phyloP scores from a whole-genome alignment of 129 eudicot genomes.

The Pseudognaphalium luteoalbum region DNA sequence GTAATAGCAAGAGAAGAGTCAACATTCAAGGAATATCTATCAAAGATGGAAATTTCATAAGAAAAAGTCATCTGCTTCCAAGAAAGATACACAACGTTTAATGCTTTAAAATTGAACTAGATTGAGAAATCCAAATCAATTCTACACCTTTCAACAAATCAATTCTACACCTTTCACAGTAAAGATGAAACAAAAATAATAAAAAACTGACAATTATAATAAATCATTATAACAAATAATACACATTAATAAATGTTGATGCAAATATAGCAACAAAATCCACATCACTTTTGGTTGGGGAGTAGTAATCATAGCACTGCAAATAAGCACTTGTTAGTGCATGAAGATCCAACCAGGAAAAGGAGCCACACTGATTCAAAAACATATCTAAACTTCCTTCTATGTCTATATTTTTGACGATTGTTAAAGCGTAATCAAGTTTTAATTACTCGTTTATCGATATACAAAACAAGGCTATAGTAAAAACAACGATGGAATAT shows the following conservation, averaged over 20 bases:
- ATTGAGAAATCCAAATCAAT: conserved; percentile 8
- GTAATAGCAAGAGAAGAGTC: conserved; percentile 15
- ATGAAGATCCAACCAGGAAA: conserved; percentile 6
- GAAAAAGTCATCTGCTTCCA: not conserved
- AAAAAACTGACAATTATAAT: not conserved
- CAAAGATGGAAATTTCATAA: conserved; percentile 3
- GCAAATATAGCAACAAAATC: conserved; percentile 30
- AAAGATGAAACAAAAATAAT: too few species aligned
- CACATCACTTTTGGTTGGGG: not conserved
- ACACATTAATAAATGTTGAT: conserved; percentile 7
- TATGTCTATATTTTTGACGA: conserved; percentile 1
- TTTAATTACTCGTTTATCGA: conserved; percentile 1
- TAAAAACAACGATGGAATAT: not conserved
- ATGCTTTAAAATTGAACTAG: not conserved
- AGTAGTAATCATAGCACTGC: not conserved
- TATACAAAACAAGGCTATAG: not conserved
- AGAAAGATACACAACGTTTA: not conserved
- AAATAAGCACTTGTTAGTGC: not conserved
- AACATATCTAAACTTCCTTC: conserved; percentile 26
- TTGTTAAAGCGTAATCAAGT: conserved; percentile 5
- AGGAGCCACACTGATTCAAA: conserved; percentile 17
- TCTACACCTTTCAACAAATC: not conserved
- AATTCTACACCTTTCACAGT: not conserved
- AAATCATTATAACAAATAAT: conserved; percentile 15
- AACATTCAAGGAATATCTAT: conserved; percentile 4